phyloP scores from a whole-genome alignment of 352 stramenopile species.

The Globisporangium apiculatum region DNA sequence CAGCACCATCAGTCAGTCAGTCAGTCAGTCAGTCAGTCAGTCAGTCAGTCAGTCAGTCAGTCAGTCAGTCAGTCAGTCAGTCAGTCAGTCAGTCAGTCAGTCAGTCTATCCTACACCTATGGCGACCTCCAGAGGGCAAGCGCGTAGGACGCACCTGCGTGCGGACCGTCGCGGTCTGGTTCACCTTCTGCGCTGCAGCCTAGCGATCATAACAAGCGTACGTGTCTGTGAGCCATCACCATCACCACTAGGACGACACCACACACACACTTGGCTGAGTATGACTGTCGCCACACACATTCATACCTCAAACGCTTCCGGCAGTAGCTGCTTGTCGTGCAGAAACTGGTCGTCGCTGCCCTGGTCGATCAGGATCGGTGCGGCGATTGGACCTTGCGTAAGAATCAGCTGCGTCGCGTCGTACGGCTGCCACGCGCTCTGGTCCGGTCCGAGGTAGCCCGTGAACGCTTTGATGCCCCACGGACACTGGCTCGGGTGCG shows the following conservation, averaged over 20 bases:
- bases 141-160: constrained; percentile 32
- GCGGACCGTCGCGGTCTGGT: constrained; percentile 77
- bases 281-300: too few relatives aligned
- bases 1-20: background rate
- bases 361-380: constrained; percentile 88
- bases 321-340: constrained; percentile 86
- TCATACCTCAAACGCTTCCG: constrained; percentile 77
- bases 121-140: background rate
- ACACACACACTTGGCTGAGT: too few relatives aligned
- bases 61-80: background rate
- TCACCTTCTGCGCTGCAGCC: constrained; percentile 67
- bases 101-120: too few relatives aligned
- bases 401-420: constrained; percentile 90
- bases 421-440: constrained; percentile 83
- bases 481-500: constrained; percentile 93
- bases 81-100: background rate
- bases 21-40: background rate
- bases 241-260: too few relatives aligned
- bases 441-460: constrained; percentile 92
- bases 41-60: background rate
- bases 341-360: constrained; percentile 87
- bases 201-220: constrained; percentile 3
- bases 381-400: constrained; percentile 44
- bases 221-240: too few relatives aligned
- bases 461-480: constrained; percentile 98